phyloP scores from a whole-genome alignment of 2,329 filamentous ascomycete species.

The Exophiala phaeomuriformis region DNA sequence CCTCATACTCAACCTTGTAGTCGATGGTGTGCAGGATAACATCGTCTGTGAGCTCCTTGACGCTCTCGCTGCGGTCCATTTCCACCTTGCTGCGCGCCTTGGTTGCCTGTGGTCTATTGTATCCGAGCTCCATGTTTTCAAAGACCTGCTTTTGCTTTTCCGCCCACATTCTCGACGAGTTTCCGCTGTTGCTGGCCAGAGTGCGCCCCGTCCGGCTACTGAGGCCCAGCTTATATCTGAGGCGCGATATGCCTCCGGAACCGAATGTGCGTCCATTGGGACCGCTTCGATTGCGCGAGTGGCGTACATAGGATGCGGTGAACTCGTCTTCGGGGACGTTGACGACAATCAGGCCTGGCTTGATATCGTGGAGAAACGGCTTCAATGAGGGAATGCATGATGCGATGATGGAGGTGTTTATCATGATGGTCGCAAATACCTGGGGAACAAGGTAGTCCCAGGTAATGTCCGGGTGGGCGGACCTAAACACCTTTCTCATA shows the following conservation, averaged over 20 bases:
- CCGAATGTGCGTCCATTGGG: neutral
- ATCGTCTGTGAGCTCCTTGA: constrained; percentile 23
- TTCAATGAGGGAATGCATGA: constrained; percentile 28
- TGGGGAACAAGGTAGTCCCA: constrained; percentile 24
- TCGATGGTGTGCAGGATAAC: constrained; percentile 27
- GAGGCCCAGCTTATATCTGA: constrained; percentile 6
- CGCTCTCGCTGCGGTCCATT: constrained; percentile 16
- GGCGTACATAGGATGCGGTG: constrained; percentile 1
- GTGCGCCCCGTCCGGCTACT: neutral
- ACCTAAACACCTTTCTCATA: constrained; percentile 18
- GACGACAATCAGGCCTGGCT: constrained; percentile 26
- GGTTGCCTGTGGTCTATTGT: constrained; percentile 7
- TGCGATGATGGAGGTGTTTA: constrained; percentile 27
- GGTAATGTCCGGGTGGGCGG: constrained; percentile 20
- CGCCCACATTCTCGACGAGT: neutral
- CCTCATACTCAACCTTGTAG: constrained; percentile 27
- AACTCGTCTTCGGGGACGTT: constrained; percentile 21
- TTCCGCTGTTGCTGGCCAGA: constrained; percentile 5
- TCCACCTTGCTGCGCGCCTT: constrained; percentile 9
- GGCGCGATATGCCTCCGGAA: neutral
- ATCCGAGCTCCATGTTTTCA: constrained; percentile 3
- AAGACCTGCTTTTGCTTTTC: constrained; percentile 7
- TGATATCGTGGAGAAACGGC: constrained; percentile 26
- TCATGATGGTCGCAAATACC: constrained; percentile 24
- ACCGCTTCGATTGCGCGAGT: neutral